Evolutionary conservation across 768 basidiomycete species (phyloP).

Genomic region (Suillus cothurnatus): DNA sequence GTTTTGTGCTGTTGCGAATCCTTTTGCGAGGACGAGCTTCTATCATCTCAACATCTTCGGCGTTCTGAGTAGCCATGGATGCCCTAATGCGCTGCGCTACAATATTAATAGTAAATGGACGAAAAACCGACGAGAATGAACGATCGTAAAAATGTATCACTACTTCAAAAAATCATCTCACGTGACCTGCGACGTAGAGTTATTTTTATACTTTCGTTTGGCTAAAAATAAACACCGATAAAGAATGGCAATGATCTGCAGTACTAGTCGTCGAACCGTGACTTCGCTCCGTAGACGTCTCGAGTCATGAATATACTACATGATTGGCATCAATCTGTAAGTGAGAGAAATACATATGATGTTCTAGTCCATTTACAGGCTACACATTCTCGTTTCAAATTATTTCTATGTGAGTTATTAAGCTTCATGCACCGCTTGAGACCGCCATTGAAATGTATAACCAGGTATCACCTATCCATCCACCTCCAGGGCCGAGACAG

Average conservation of each 20-base stretch:
- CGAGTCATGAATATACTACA: neutral
- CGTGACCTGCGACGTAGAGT: neutral
- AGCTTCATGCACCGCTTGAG: neutral
- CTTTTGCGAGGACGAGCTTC: conserved; percentile 30
- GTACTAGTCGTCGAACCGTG: neutral
- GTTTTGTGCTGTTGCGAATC: conserved; percentile 16
- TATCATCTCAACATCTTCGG: conserved; percentile 15
- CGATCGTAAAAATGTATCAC: conserved; percentile 1
- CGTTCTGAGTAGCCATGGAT: conserved; percentile 18
- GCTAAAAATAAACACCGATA: neutral
- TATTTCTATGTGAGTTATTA: neutral
- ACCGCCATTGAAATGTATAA: neutral
- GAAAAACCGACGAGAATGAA: neutral
- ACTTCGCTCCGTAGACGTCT: neutral
- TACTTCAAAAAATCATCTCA: conserved; percentile 6
- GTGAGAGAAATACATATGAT: neutral
- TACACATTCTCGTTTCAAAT: neutral
- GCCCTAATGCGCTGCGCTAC: neutral
- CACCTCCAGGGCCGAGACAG: neutral
- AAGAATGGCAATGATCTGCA: no score
- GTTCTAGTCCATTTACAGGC: neutral
- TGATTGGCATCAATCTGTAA: neutral
- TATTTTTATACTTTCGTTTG: neutral
- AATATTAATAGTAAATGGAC: neutral
- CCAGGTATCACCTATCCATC: neutral